Percentiles rank a stretch among this genome's conserved stretches.
These are phyloP conservation scores for Polygonum aviculare DNA, from an alignment of 148 eudicot genomes.

Conservation along the genomic window DNA sequence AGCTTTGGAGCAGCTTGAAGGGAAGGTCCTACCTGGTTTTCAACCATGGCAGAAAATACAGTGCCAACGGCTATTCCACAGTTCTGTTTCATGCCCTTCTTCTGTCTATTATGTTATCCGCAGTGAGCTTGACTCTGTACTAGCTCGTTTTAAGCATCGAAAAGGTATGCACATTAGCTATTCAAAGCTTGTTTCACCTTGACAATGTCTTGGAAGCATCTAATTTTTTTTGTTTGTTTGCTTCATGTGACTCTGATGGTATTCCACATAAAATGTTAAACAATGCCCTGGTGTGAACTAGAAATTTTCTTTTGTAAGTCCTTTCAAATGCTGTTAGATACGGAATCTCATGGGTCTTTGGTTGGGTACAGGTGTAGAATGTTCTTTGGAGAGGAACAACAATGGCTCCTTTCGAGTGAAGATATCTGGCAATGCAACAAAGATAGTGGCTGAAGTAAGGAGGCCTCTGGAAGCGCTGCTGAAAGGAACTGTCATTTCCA, in stretches of 20 bases:
- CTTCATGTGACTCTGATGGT: background rate
- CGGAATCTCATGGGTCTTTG: constrained; percentile 3
- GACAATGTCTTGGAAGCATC: background rate
- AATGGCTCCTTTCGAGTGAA: constrained; percentile 68
- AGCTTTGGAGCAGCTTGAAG: constrained; percentile 87
- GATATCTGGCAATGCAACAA: constrained; percentile 79
- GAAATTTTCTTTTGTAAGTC: background rate
- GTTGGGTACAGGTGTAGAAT: constrained; percentile 49
- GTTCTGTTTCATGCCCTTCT: constrained; percentile 69
- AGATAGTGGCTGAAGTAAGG: constrained; percentile 70
- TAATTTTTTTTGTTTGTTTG: background rate
- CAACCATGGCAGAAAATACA: constrained; percentile 81
- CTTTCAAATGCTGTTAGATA: background rate
- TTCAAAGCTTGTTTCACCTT: background rate
- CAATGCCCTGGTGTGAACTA: too few species aligned
- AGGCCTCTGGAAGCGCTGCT: constrained; percentile 66
- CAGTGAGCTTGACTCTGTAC: constrained; percentile 37
- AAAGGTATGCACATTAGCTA: constrained; percentile 34
- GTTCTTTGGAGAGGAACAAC: constrained; percentile 34
- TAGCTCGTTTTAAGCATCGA: constrained; percentile 36
- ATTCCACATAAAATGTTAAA: background rate
- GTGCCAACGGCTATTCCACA: constrained; percentile 63
- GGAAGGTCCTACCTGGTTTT: constrained; percentile 69
- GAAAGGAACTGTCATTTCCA: constrained; percentile 51
- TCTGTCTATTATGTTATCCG: constrained; percentile 51